Conservation (phyloP, 1,284 basidiomycete genomes). For the Bondarzewia mesenterica region DNA sequence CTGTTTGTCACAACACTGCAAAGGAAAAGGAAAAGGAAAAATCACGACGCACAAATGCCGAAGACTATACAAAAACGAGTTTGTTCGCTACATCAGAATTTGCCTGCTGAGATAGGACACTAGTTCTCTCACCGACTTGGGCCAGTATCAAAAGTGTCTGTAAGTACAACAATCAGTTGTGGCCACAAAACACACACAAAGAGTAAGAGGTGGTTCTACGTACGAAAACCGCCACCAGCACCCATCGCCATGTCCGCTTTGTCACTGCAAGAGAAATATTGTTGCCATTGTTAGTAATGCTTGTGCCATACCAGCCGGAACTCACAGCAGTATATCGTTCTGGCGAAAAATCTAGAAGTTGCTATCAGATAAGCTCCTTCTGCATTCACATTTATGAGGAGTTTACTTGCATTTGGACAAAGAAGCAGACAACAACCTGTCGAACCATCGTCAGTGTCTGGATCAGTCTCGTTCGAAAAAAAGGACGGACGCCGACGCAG, state of each 20-base stretch:
- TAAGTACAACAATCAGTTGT: background rate
- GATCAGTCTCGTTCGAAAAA: background rate
- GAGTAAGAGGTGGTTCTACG: background rate
- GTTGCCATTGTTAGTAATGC: background rate
- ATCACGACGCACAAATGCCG: background rate
- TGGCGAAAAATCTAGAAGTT: background rate
- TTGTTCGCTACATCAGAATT: background rate
- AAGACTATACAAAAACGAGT: background rate
- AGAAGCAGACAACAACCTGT: background rate
- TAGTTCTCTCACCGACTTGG: background rate
- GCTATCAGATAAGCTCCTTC: no score
- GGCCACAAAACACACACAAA: background rate
- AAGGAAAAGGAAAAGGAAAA: background rate
- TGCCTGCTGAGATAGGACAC: background rate
- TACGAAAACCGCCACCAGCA: background rate
- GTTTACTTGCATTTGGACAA: background rate
- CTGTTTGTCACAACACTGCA: background rate
- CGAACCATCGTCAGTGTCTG: background rate
- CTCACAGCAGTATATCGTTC: background rate
- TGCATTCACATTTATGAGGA: background rate
- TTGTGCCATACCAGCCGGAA: background rate
- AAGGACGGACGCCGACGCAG: background rate
- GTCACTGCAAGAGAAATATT: background rate
- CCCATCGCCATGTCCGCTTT: background rate
- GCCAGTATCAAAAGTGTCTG: background rate